phyloP scores from a whole-genome alignment of 495 filamentous ascomycete genomes.

The Hyphodiscus hymeniophilus region DNA sequence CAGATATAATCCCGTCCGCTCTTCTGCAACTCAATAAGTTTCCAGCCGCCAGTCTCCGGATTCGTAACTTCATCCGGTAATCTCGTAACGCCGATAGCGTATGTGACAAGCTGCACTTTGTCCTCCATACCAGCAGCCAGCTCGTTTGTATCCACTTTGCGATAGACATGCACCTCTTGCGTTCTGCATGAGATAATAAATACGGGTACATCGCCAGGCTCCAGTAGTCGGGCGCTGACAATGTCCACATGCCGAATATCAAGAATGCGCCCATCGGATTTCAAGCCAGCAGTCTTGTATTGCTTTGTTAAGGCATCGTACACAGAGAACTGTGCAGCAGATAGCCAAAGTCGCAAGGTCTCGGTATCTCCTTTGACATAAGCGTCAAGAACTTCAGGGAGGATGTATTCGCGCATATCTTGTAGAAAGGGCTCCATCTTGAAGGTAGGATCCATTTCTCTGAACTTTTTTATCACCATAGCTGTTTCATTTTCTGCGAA shows the following conservation, averaged over 20 bases:
- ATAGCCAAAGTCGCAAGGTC: constrained; percentile 88
- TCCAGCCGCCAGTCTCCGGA: constrained; percentile 92
- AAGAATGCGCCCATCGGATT: constrained; percentile 87
- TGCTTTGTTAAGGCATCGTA: constrained; percentile 92
- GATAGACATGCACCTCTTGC: constrained; percentile 97
- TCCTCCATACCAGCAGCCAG: constrained; percentile 98
- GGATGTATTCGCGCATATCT: constrained; percentile 94
- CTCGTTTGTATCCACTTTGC: constrained; percentile 78
- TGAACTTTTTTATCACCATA: constrained; percentile 92
- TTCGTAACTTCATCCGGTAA: constrained; percentile 94
- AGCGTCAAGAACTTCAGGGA: constrained; percentile 94
- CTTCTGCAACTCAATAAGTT: constrained; percentile 97
- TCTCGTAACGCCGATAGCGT: constrained; percentile 91
- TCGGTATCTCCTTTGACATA: constrained; percentile 95
- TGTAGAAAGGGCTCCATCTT: constrained; percentile 88
- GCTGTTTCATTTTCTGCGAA: constrained; percentile 98
- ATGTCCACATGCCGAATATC: constrained; percentile 94
- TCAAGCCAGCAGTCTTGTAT: constrained; percentile 85
- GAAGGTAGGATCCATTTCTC: constrained; percentile 93
- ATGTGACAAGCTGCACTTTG: constrained; percentile 94
- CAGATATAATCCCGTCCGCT: constrained; percentile 90
- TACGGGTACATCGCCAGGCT: constrained; percentile 94
- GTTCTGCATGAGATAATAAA: constrained; percentile 94
- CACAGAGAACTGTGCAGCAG: constrained; percentile 87
- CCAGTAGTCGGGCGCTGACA: constrained; percentile 76